Evolutionary conservation across 2,329 filamentous ascomycete species (phyloP).

Genomic region (Zymoseptoria pseudotritici): DNA sequence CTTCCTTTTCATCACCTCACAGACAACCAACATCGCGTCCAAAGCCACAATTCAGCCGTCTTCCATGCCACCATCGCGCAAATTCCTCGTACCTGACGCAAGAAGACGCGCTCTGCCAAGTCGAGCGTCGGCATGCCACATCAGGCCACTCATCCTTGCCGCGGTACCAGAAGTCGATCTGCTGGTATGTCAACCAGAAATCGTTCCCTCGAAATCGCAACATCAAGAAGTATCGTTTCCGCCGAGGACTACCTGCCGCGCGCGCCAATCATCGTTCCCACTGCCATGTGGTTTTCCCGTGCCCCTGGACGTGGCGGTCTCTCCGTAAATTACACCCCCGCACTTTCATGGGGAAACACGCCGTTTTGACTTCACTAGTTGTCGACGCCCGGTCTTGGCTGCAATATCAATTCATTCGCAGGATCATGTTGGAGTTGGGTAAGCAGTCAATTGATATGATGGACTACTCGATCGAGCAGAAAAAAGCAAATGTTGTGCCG

Average conservation of each 20-base stretch:
- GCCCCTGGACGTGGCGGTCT: neutral
- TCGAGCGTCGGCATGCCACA: neutral
- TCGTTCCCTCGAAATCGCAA: neutral
- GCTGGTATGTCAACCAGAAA: neutral
- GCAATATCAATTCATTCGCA: too few species aligned
- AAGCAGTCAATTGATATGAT: too few species aligned
- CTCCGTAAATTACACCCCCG: neutral
- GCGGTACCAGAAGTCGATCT: neutral
- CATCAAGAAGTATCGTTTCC: neutral
- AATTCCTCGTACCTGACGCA: neutral
- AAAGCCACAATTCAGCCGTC: neutral
- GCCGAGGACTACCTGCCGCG: too few species aligned
- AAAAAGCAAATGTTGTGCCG: too few species aligned
- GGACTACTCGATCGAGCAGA: too few species aligned
- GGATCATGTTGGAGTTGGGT: too few species aligned
- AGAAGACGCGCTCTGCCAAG: neutral
- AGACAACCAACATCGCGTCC: neutral
- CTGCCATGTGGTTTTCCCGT: neutral
- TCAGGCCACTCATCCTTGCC: neutral
- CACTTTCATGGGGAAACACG: neutral
- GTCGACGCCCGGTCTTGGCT: too few species aligned
- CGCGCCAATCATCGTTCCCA: neutral
- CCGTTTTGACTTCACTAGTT: too few species aligned
- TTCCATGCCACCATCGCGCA: neutral
- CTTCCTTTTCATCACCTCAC: too few species aligned